Conservation (phyloP, 2,329 filamentous ascomycete genomes). For the Simplicillium sp. region DNA sequence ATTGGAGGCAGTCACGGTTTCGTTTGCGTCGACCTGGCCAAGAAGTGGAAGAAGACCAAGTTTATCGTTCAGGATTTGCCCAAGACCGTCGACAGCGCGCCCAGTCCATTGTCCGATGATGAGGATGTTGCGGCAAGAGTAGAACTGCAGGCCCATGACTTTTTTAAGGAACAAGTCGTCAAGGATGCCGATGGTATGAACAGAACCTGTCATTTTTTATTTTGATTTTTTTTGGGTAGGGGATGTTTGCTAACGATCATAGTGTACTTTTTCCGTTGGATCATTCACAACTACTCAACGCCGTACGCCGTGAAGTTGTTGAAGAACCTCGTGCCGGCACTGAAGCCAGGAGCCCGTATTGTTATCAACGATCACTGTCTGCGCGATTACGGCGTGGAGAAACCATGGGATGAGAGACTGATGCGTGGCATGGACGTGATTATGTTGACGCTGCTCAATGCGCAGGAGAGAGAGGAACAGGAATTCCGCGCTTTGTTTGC, state of each 20-base stretch:
- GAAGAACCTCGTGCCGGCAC: slow-evolving; percentile 39
- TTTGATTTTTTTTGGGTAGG: neutral
- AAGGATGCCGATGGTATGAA: slow-evolving; percentile 38
- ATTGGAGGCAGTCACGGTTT: slow-evolving; percentile 50
- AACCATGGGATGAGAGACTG: slow-evolving; percentile 34
- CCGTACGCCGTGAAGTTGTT: slow-evolving; percentile 39
- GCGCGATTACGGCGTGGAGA: slow-evolving; percentile 25
- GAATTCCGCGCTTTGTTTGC: slow-evolving; percentile 37
- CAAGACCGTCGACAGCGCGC: slow-evolving; percentile 37
- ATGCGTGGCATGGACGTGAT: slow-evolving; percentile 41
- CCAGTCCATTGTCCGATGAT: slow-evolving; percentile 29
- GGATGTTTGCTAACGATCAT: neutral
- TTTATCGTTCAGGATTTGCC: slow-evolving; percentile 47
- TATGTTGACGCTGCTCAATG: slow-evolving; percentile 42
- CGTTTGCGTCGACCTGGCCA: slow-evolving; percentile 44
- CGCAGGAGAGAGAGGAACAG: slow-evolving; percentile 36
- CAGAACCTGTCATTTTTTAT: neutral
- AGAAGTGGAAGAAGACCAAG: slow-evolving; percentile 35
- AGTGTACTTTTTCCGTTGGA: slow-evolving; percentile 50
- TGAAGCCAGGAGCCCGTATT: slow-evolving; percentile 44
- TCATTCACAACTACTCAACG: slow-evolving; percentile 53
- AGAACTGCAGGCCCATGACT: slow-evolving; percentile 40
- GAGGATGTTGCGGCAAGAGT: slow-evolving; percentile 27
- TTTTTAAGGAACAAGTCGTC: slow-evolving; percentile 46
- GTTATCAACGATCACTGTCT: slow-evolving; percentile 36